Base-by-base conservation (phyloP, 2,329 filamentous ascomycete genomes). In the Coccinonectria pachysandricola region DNA sequence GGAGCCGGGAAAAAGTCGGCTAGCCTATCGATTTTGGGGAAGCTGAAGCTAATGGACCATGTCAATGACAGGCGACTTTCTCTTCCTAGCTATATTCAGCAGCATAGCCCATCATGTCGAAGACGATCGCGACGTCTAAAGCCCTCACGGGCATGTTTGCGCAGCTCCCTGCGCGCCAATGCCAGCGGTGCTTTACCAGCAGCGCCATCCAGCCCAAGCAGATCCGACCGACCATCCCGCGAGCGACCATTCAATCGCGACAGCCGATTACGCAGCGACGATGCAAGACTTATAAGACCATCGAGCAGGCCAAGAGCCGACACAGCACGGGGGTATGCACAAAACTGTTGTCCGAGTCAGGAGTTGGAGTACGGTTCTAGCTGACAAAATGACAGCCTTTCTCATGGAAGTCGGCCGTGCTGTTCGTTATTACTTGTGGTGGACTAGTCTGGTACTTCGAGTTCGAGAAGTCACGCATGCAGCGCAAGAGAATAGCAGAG, bases 391-490 rank as follows among this genome's bases (percentile, higher is more conserved):
- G n/a, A 33, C 29, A 86, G 79, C 91, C 91, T 15, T 96, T 98
- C 63, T 94, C 87, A 28, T 87, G 83, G 75, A 88, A 85, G 59
- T 80, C 88, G 16, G 88, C 85, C 11, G 43, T 86, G 26, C 68
- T 98, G 37, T 96, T 98, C 62, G 66, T 96, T 39, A 51, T 70
- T 23, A 80, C 86, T 3, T 86, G 83, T 43, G 76, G 62, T 8
- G 79, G 75, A 15, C 67, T 98, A 46, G 76, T 86, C 34, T 73
- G 83, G 58, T 98, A 96, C 55, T 96, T 98, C 58, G 84, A 87
- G 48, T 75, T 77, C 46, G 91, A 98, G 57, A 96, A 96, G 65
- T 75, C 75, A 45, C 79, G 91, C 48, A 79, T 98, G 75, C 78
- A 91, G 52, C 74, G 87, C 37, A 82, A 87, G 62, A 72, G 86